Evolutionary conservation across 2,329 filamentous ascomycete genomes (phyloP), one percentile per base, ranked within the genome.

Genomic region (Arthroderma sp.): DNA sequence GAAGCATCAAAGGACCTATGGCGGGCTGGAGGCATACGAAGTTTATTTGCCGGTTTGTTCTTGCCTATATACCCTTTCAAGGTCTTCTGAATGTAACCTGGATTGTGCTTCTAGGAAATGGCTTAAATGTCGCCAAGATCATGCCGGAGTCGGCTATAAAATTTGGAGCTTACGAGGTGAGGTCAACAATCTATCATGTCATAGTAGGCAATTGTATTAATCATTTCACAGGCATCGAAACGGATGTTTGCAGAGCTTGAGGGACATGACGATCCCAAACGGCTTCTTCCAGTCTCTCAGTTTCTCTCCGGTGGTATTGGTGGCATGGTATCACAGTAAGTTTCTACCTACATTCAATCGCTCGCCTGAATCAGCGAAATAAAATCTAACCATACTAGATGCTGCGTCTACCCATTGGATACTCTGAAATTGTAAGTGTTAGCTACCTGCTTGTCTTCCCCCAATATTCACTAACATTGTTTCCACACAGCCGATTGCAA

Each of bases 91-190:
- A 32, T 5, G 1, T 40, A 27, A 31, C 32, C 9, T 22, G 15
- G 7, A 8, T 10, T 8, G 22, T 22, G 10, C 40, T 42, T 22
- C 5, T 54, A 94, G 88, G 91, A 33, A 98, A 98, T 58, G 91
- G 91, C 3, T 71, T 98, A 54, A 98, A 98, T 55, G 87, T 98
- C 2, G 65, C 95, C 57, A 98, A 98, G 64, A 91, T 98, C 49
- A 94, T 96, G 86, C 91, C 91, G 0, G 91, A 98, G 67, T 95
- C 89, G 29, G 89, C 91, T 28, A 94, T 98, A 60, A 94, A 95
- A 65, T 98, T 98, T 61, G 91, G 91, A 48, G 89, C 88, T 15
- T 98, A 95, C 59, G 91, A 98, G 68, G 77, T 76, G 61, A 55
- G 64, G 48, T 49, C 9, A 22, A 34, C 15, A 22, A 22, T 22